phyloP scores from a whole-genome alignment of 495 filamentous ascomycete species.

The Penicillium verhagenii region DNA sequence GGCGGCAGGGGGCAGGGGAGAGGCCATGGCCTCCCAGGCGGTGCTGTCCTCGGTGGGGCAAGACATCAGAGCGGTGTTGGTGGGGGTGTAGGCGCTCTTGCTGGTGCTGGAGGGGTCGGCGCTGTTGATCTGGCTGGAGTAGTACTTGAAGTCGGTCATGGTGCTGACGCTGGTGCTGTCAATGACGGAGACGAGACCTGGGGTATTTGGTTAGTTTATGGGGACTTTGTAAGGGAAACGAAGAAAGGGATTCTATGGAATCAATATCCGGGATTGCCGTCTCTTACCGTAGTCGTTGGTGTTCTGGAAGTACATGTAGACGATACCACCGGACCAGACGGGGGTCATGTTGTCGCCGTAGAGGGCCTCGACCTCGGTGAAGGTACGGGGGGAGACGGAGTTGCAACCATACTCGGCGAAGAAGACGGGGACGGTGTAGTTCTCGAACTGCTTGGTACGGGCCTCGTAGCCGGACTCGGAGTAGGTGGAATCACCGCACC shows the following conservation, averaged over 20 bases:
- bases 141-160: slow-evolving; percentile 70
- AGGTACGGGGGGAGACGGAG: slow-evolving; percentile 66
- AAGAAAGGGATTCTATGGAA: no score
- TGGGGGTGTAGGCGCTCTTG: slow-evolving; percentile 68
- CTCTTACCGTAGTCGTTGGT: slow-evolving; percentile 83
- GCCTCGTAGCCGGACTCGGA: slow-evolving; percentile 70
- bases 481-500: slow-evolving; percentile 84
- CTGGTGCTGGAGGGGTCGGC: slow-evolving; percentile 65
- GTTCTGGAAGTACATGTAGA: slow-evolving; percentile 97
- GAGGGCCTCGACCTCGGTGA: slow-evolving; percentile 82
- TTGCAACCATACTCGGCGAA: slow-evolving; percentile 99
- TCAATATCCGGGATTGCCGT: no score
- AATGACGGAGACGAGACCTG: slow-evolving; percentile 69
- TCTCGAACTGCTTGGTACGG: slow-evolving; percentile 77
- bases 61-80: slow-evolving; percentile 66
- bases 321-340: slow-evolving; percentile 91
- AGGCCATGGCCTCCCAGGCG: slow-evolving; percentile 65
- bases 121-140: slow-evolving; percentile 67
- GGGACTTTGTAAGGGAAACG: no score
- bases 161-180: slow-evolving; percentile 57
- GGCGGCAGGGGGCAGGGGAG: slow-evolving; percentile 74
- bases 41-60: slow-evolving; percentile 65
- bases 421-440: slow-evolving; percentile 90
- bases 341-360: slow-evolving; percentile 76
- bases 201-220: background rate